phyloP scores from a whole-genome alignment of 441 rosid genomes.

The Sinapis alba region DNA sequence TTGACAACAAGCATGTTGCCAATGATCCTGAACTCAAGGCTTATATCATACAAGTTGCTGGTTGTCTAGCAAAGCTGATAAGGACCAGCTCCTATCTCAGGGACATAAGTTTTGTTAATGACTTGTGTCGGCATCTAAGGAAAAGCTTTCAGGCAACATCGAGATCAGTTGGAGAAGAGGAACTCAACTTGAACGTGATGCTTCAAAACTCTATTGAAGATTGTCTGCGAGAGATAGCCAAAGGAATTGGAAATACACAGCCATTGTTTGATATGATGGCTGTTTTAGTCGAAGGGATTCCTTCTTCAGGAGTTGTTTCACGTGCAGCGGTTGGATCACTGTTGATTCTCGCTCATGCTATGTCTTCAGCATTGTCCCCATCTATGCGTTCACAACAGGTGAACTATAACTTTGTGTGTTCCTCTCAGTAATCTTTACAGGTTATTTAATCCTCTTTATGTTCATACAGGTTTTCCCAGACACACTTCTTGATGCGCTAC shows the following conservation, averaged over 20 bases:
- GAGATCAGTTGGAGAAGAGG: slow-evolving; percentile 72
- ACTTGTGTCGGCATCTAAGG: slow-evolving; percentile 93
- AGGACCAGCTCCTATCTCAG: slow-evolving; percentile 66
- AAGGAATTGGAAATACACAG: slow-evolving; percentile 72
- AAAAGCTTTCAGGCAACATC: slow-evolving; percentile 86
- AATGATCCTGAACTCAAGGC: slow-evolving; percentile 86
- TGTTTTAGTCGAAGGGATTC: slow-evolving; percentile 76
- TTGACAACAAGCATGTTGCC: slow-evolving; percentile 86
- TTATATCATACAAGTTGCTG: slow-evolving; percentile 69
- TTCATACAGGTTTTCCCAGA: slow-evolving; percentile 81
- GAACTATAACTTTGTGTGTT: slow-evolving; percentile 2
- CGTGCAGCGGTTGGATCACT: slow-evolving; percentile 80
- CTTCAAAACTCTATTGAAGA: slow-evolving; percentile 93
- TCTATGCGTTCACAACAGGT: slow-evolving; percentile 76
- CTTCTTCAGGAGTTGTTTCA: slow-evolving; percentile 79
- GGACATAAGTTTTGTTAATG: slow-evolving; percentile 84
- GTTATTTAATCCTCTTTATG: neutral
- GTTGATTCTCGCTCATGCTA: slow-evolving; percentile 82
- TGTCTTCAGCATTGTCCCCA: slow-evolving; percentile 58
- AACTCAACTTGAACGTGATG: slow-evolving; percentile 59
- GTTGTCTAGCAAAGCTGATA: slow-evolving; percentile 77
- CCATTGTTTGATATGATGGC: slow-evolving; percentile 86
- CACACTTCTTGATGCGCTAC: slow-evolving; percentile 76
- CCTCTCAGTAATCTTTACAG: slow-evolving; percentile 13
- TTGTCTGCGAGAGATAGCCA: slow-evolving; percentile 89